Evolutionary conservation across 305 asterid genomes (phyloP), one percentile per base, ranked within the genome.

Genomic region (Rubia balearica): DNA sequence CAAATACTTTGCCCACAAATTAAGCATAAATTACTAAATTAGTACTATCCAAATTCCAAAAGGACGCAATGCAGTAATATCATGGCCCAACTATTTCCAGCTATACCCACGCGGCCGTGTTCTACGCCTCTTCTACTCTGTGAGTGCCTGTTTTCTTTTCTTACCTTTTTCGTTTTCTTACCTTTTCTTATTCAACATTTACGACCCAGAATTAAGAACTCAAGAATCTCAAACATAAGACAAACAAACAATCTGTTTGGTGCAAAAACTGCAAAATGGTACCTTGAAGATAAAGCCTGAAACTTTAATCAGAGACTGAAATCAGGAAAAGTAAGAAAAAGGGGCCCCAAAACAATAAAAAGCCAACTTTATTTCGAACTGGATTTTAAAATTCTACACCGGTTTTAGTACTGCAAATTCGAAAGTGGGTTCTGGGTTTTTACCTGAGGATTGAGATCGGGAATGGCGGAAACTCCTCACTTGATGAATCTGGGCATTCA

Each of bases 51-150:
- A 27, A 12, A 30, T 30, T 30, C 33, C 33, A 3, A 30, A 30
- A 30, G 12, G 62, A 67, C 22, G 64, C n/a, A 59, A 30, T 45
- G 72, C 1, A 3, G 2, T 30, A 30, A 30, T 30, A 1, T 30
- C 33, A 10, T 60, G 65, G 33, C 10, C 62, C 61, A 68, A 74
- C 46, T 62, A 49, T 63, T 64, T 69, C 78, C 78, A 68, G 69
- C 78, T 48, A 68, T 68, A 48, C 36, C 70, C 78, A 74, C 73
- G 73, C 78, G 59, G 73, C 62, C 73, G 69, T 61, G 56, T 60
- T 68, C 73, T 48, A 30, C 69, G 55, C 69, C 11, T 45, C 69
- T 45, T 67, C 68, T 46, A 27, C 41, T 51, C 3, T 51, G 57
- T 51, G 57, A 16, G 57, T 17, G 57, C 57, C 22, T 51, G 57